Percentiles rank a stretch among this genome's conserved stretches.
Conservation (phyloP, 2,329 filamentous ascomycete species). For the Sporothrix inflata region DNA sequence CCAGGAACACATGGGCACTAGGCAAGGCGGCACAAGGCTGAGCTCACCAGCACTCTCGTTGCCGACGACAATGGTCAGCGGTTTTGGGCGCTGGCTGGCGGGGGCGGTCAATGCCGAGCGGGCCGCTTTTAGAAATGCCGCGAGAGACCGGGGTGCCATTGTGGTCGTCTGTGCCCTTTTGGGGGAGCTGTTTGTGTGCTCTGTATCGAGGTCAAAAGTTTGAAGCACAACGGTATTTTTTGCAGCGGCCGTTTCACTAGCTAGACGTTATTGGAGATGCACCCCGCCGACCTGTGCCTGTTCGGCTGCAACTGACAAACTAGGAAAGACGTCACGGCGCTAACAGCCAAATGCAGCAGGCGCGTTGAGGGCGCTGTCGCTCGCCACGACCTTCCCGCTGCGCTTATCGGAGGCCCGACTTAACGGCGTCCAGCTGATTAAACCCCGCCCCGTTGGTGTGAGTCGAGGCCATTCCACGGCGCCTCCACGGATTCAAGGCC, state of each 20-base stretch:
- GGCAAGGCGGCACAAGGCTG: neutral
- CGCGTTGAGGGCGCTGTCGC: neutral
- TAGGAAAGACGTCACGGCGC: neutral
- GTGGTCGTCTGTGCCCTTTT: neutral
- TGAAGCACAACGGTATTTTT: too few relatives aligned
- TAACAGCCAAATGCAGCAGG: slow-evolving; percentile 5
- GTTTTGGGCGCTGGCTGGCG: slow-evolving; percentile 48
- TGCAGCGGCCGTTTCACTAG: neutral
- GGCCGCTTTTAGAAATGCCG: slow-evolving; percentile 56
- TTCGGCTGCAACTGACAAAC: slow-evolving; percentile 18
- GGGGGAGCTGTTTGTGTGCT: neutral
- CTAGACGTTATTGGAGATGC: slow-evolving; percentile 11
- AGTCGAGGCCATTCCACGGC: neutral
- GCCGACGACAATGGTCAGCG: slow-evolving; percentile 65
- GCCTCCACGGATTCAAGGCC: neutral
- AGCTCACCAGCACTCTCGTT: slow-evolving; percentile 66
- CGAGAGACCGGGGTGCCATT: slow-evolving; percentile 45
- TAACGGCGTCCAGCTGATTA: neutral
- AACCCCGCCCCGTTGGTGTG: slow-evolving; percentile 1
- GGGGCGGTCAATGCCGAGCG: slow-evolving; percentile 50
- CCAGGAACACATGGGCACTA: neutral
- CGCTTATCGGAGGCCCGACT: slow-evolving; percentile 14
- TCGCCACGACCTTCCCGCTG: neutral
- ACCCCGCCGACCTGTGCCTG: neutral
- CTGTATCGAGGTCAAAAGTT: too few relatives aligned